Evolutionary conservation across 2,329 filamentous ascomycete genomes (phyloP).

Genomic region (Stachybotrys echinatus): DNA sequence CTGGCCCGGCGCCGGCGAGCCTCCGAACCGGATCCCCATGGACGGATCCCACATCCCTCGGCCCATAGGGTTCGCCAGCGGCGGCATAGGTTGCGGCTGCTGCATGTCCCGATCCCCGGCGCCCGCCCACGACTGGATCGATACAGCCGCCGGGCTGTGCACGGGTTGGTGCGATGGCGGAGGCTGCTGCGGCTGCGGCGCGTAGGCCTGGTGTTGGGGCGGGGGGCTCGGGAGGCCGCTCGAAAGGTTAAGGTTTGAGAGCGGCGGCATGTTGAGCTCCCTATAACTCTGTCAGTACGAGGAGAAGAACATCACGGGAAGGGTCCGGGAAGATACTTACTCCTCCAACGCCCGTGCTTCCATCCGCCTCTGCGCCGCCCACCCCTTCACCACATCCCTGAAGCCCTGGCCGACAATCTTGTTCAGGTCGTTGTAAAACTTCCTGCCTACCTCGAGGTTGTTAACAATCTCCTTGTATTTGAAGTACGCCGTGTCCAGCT

Average conservation of each 20-base stretch:
- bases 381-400: slow-evolving; percentile 69
- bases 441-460: slow-evolving; percentile 85
- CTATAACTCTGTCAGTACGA: slow-evolving; percentile 23
- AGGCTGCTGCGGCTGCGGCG: slow-evolving; percentile 13
- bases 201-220: slow-evolving; percentile 14
- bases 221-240: slow-evolving; percentile 18
- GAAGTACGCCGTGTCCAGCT: slow-evolving; percentile 83
- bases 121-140: slow-evolving; percentile 53
- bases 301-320: neutral
- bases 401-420: slow-evolving; percentile 78
- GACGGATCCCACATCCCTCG: slow-evolving; percentile 63
- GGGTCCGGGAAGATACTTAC: slow-evolving; percentile 37
- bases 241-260: slow-evolving; percentile 37
- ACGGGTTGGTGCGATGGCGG: slow-evolving; percentile 11
- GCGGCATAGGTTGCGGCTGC: slow-evolving; percentile 44
- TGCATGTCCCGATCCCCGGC: slow-evolving; percentile 50
- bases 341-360: slow-evolving; percentile 76
- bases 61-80: slow-evolving; percentile 23
- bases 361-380: slow-evolving; percentile 73
- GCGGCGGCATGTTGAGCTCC: slow-evolving; percentile 46
- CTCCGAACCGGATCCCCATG: slow-evolving; percentile 74
- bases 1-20: slow-evolving; percentile 16
- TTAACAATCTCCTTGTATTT: slow-evolving; percentile 95
- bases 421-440: slow-evolving; percentile 95
- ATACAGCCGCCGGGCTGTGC: slow-evolving; percentile 36